A percentile compares a stretch with the other conserved stretches of the same genome.
phyloP scores from a whole-genome alignment of 108 stramenopile species.

The Thalassiosira profunda region DNA sequence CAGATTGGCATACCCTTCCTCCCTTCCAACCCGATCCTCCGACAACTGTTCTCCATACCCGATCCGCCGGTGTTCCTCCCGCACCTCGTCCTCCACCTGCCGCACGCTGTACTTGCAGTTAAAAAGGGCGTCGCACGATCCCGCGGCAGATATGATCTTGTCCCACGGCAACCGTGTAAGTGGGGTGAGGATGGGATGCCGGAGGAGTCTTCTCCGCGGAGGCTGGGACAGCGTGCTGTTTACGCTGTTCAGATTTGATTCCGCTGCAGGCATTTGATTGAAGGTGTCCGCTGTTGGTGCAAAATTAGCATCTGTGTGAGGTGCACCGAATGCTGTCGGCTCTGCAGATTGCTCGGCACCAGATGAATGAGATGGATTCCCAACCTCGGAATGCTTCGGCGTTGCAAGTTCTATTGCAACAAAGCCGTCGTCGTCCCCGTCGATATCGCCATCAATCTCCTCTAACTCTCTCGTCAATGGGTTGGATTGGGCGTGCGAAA shows the following conservation, averaged over 20 bases:
- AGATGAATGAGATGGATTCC: not conserved
- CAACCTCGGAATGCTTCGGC: not conserved
- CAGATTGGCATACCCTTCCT: constrained; percentile 2
- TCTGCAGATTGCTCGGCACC: not conserved
- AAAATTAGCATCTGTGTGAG: no score
- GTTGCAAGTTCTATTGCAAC: constrained; percentile 21
- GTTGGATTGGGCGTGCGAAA: no score
- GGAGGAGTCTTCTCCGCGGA: constrained; percentile 13
- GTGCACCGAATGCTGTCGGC: not conserved
- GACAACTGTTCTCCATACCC: not conserved
- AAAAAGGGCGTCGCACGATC: constrained; percentile 41
- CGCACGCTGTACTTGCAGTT: constrained; percentile 52
- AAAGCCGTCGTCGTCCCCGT: constrained; percentile 19
- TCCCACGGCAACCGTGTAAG: constrained; percentile 47
- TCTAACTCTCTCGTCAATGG: no score
- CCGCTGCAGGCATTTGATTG: not conserved
- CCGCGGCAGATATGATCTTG: constrained; percentile 20
- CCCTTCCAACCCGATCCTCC: not conserved
- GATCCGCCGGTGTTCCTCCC: constrained; percentile 25
- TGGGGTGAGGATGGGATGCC: constrained; percentile 37
- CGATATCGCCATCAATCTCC: not conserved
- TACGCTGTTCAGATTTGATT: not conserved
- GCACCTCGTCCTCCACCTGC: constrained; percentile 56
- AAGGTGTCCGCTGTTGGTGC: not conserved
- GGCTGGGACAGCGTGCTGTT: no score